A percentile compares a stretch with the other conserved stretches of the same genome.
Conservation (phyloP, 208 protist genomes). For the Vickermania ingenoplastis region DNA sequence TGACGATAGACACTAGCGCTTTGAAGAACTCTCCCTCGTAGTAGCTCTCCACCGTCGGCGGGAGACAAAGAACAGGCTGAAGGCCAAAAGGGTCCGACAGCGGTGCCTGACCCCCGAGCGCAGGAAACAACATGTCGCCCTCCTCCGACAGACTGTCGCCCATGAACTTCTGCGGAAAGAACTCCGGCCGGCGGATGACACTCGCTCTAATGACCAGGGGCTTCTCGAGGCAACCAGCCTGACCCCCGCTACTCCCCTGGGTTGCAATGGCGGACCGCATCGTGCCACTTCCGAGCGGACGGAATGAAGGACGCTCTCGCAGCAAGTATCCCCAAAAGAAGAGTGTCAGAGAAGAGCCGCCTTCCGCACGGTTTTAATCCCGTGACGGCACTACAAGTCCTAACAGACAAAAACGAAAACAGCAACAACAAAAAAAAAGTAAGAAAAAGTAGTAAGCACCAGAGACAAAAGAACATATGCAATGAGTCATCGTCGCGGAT, state of each 20-base stretch:
- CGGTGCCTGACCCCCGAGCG: neutral
- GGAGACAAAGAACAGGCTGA: slow-evolving; percentile 37
- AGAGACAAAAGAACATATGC: neutral
- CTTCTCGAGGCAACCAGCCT: slow-evolving; percentile 18
- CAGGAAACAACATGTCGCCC: slow-evolving; percentile 48
- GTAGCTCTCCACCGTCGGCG: slow-evolving; percentile 33
- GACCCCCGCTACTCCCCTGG: too few species aligned
- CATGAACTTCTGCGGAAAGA: slow-evolving; percentile 11
- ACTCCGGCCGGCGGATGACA: slow-evolving; percentile 35
- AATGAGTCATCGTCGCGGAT: neutral
- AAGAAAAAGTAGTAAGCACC: neutral
- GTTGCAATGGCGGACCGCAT: too few species aligned
- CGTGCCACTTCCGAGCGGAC: too few species aligned
- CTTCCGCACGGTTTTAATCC: too few species aligned
- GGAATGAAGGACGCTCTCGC: too few species aligned
- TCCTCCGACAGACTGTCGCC: slow-evolving; percentile 40
- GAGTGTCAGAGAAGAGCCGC: too few species aligned
- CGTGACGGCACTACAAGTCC: neutral
- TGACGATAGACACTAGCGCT: slow-evolving; percentile 59
- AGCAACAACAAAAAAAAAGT: neutral
- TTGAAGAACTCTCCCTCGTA: slow-evolving; percentile 43
- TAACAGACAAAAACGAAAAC: neutral
- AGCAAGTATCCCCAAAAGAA: too few species aligned
- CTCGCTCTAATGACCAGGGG: slow-evolving; percentile 48
- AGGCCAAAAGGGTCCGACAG: slow-evolving; percentile 20